phyloP scores from a whole-genome alignment of 176 grass and related monocot species.

The Bolboschoenus planiculmis region DNA sequence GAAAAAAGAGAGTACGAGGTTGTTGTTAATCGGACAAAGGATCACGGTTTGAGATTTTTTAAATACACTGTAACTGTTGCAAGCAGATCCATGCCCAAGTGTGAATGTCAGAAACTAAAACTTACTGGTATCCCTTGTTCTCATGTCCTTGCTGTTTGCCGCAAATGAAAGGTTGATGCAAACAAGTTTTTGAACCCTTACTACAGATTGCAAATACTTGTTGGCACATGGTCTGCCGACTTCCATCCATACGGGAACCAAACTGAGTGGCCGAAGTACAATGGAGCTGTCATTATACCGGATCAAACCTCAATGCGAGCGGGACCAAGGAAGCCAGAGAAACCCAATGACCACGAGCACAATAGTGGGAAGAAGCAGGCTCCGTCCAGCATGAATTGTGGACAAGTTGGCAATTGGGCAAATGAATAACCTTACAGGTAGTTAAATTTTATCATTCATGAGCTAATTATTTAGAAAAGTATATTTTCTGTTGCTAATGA shows the following conservation, averaged over 20 bases:
- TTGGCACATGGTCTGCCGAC: not conserved
- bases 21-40: not conserved
- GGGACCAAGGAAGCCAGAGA: not conserved
- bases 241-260: not conserved
- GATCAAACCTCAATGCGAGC: not conserved
- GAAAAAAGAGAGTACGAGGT: not conserved
- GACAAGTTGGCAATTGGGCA: not conserved
- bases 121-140: not conserved
- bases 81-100: not conserved
- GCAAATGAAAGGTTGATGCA: not conserved
- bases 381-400: not conserved
- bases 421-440: not conserved
- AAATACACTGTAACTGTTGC: not conserved
- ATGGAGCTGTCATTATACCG: not conserved
- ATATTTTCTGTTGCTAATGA: not conserved
- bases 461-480: not conserved
- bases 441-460: not conserved
- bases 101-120: not conserved
- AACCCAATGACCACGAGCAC: not conserved
- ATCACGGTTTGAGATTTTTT: not conserved
- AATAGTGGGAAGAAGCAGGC: not conserved
- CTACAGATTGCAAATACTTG: not conserved
- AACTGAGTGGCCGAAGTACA: not conserved
- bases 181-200: not conserved
- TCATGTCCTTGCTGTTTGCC: not conserved